Percentiles rank a stretch among this genome's conserved stretches.
These are phyloP conservation scores for Ceratocystis papillata DNA, from an alignment of 2,329 filamentous ascomycete genomes.

Conservation along the genomic window DNA sequence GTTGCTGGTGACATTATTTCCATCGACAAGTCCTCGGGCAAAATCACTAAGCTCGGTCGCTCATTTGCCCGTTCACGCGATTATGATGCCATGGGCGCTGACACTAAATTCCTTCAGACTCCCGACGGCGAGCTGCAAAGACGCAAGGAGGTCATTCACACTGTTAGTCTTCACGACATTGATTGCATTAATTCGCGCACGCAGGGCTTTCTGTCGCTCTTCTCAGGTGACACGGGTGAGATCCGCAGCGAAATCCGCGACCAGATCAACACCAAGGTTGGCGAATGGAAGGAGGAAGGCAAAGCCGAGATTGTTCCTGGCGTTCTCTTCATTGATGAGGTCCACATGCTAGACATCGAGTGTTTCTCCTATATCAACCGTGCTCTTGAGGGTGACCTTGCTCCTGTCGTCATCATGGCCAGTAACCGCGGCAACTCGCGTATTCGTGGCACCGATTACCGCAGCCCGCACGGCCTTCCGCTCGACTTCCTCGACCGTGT, in stretches of 20 bases:
- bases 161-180: slow-evolving; percentile 93
- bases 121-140: slow-evolving; percentile 96
- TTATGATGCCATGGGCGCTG: slow-evolving; percentile 97
- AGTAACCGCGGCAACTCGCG: slow-evolving; percentile 87
- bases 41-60: slow-evolving; percentile 92
- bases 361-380: slow-evolving; percentile 99
- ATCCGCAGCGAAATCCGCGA: slow-evolving; percentile 94
- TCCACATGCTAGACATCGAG: slow-evolving; percentile 99
- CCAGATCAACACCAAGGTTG: slow-evolving; percentile 98
- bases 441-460: slow-evolving; percentile 88
- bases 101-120: slow-evolving; percentile 96
- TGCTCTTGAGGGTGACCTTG: slow-evolving; percentile 84
- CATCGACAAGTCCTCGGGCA: slow-evolving; percentile 96
- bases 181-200: slow-evolving; percentile 98
- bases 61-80: slow-evolving; percentile 91
- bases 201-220: slow-evolving; percentile 94
- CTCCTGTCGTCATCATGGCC: slow-evolving; percentile 98
- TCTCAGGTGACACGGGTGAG: slow-evolving; percentile 95
- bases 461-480: slow-evolving; percentile 83
- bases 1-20: slow-evolving; percentile 98
- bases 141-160: slow-evolving; percentile 93
- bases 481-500: slow-evolving; percentile 94
- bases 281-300: slow-evolving; percentile 98
- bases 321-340: slow-evolving; percentile 95
- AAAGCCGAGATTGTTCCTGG: slow-evolving; percentile 97